phyloP scores from a whole-genome alignment of 164 flowering plant genomes.

The Platanus orientalis region DNA sequence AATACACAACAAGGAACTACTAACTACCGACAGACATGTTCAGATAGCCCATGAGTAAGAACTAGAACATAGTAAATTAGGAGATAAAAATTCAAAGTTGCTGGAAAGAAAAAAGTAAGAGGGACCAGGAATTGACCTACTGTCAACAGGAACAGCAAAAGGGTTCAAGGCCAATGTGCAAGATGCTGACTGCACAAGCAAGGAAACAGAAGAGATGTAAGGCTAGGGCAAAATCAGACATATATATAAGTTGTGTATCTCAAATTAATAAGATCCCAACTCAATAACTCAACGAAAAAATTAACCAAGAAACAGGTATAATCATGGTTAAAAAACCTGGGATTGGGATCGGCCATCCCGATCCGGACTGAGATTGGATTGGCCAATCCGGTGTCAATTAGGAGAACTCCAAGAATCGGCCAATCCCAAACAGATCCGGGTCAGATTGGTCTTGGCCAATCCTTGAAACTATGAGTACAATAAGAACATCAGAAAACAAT shows the following conservation, averaged over 20 bases:
- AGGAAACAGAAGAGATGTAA: slow-evolving; percentile 2
- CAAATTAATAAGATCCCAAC: background rate
- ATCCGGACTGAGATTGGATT: no score
- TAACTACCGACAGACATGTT: background rate
- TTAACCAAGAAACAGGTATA: background rate
- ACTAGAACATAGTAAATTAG: background rate
- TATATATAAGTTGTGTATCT: background rate
- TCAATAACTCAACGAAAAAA: background rate
- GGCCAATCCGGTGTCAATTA: no score
- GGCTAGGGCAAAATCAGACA: background rate
- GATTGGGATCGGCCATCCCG: no score
- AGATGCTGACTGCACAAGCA: slow-evolving; percentile 67
- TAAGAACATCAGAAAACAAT: background rate
- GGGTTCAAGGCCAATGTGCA: slow-evolving; percentile 78
- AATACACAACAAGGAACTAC: background rate
- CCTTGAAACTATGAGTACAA: no score
- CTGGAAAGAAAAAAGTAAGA: background rate
- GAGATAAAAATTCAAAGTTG: background rate
- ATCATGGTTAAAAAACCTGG: no score
- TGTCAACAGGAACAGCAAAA: slow-evolving; percentile 59
- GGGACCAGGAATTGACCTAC: slow-evolving; percentile 49
- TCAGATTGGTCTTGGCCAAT: no score
- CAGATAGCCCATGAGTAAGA: background rate
- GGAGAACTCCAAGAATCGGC: no score
- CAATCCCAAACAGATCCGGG: no score